A percentile compares a stretch with the other conserved stretches of the same genome.
Evolutionary conservation across 2,329 filamentous ascomycete genomes (phyloP).

Genomic region (Acephala macrosclerotiorum): DNA sequence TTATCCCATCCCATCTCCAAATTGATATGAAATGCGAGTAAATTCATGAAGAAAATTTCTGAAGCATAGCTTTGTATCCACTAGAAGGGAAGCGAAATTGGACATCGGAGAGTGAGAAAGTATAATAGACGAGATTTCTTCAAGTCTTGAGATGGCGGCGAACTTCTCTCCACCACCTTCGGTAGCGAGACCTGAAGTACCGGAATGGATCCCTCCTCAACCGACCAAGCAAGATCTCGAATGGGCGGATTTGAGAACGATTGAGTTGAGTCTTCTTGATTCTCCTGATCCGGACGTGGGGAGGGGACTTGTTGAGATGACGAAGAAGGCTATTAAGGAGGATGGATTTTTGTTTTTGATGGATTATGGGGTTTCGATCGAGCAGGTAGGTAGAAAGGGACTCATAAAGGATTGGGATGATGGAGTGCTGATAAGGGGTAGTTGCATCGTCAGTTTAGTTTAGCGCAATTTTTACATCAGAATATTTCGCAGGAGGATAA

Average conservation of each 20-base stretch:
- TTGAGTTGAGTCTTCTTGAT: slow-evolving; percentile 53
- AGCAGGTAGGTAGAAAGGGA: slow-evolving; percentile 48
- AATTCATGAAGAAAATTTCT: background rate
- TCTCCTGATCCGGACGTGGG: slow-evolving; percentile 52
- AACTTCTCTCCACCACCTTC: slow-evolving; percentile 50
- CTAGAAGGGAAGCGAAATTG: background rate
- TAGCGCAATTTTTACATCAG: slow-evolving; percentile 57
- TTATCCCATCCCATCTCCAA: background rate
- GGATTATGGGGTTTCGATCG: slow-evolving; percentile 59
- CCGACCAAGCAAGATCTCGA: slow-evolving; percentile 53
- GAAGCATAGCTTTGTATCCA: background rate
- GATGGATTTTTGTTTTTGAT: slow-evolving; percentile 56
- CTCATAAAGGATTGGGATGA: background rate
- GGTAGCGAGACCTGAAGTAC: slow-evolving; percentile 50
- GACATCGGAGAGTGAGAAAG: background rate
- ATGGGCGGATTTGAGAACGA: slow-evolving; percentile 51
- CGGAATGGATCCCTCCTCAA: slow-evolving; percentile 53
- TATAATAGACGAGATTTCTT: background rate
- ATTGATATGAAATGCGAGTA: background rate
- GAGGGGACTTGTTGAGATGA: slow-evolving; percentile 51
- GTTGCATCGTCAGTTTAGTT: slow-evolving; percentile 55
- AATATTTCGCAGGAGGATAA: slow-evolving; percentile 59
- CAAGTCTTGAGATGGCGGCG: slow-evolving; percentile 38
- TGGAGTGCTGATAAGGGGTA: slow-evolving; percentile 8
- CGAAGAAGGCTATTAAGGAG: slow-evolving; percentile 51